A percentile compares a stretch with the other conserved stretches of the same genome.
phyloP scores from a whole-genome alignment of 2,329 filamentous ascomycete genomes.

The Aspergillus jensenii region DNA sequence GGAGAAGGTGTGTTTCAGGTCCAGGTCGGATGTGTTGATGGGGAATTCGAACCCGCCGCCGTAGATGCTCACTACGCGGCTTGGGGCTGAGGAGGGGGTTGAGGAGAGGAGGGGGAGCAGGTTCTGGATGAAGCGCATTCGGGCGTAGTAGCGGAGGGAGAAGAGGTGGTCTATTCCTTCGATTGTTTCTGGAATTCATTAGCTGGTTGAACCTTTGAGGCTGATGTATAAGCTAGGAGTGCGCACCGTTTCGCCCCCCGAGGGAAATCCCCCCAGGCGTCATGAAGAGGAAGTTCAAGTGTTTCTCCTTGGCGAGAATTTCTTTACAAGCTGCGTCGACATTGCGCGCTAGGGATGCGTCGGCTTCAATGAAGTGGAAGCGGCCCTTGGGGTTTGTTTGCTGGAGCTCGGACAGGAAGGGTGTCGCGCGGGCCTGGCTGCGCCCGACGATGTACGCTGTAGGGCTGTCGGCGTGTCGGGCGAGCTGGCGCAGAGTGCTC shows the following conservation, averaged over 20 bases:
- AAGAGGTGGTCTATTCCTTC: slow-evolving; percentile 30
- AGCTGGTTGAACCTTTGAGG: too few relatives aligned
- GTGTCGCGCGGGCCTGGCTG: slow-evolving; percentile 31
- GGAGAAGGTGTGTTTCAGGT: slow-evolving; percentile 25
- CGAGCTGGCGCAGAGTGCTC: slow-evolving; percentile 49
- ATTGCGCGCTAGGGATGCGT: slow-evolving; percentile 52
- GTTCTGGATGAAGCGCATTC: slow-evolving; percentile 32
- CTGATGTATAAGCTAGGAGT: too few relatives aligned
- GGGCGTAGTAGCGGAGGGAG: slow-evolving; percentile 28
- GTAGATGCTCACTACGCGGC: slow-evolving; percentile 56
- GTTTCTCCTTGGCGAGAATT: slow-evolving; percentile 36
- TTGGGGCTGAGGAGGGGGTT: slow-evolving; percentile 29
- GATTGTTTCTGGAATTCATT: slow-evolving; percentile 19
- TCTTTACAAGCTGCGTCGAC: slow-evolving; percentile 51
- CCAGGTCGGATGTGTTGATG: slow-evolving; percentile 49
- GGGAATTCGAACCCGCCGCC: slow-evolving; percentile 53
- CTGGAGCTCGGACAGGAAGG: slow-evolving; percentile 44
- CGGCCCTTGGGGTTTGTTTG: slow-evolving; percentile 45
- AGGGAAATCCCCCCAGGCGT: slow-evolving; percentile 21
- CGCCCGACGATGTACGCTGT: slow-evolving; percentile 56
- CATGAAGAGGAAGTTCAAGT: slow-evolving; percentile 29
- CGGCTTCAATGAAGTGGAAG: slow-evolving; percentile 50
- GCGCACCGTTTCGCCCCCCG: slow-evolving; percentile 10
- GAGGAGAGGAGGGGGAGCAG: slow-evolving; percentile 25
- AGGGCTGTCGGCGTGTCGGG: slow-evolving; percentile 41